Evolutionary conservation across 345 rosid species (phyloP), one percentile per base, ranked within the genome.

Genomic region (Carallia brachiata): DNA sequence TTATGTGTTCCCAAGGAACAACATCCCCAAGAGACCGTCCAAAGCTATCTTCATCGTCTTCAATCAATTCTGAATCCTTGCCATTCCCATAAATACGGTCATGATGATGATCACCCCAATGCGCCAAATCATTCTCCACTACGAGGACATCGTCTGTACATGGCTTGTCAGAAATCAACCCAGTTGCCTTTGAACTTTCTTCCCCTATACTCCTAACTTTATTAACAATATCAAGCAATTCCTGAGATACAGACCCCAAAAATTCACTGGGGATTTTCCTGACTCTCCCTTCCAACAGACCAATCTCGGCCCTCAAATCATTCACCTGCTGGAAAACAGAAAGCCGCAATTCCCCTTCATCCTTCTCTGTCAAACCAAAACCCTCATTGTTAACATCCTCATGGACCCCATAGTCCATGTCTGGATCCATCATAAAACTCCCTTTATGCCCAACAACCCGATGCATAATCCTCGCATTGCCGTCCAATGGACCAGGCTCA

Each of bases 381-480:
- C 85, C 93, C 6, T 95, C 98, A 53, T 52, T 78, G 36, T 92
- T 96, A 60, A 87, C 50, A 16, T 92, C 97, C 72, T 95, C 99
- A 56, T 79, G 88, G 59, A 90, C 97, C 32, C 99, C 99, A 77
- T 92, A 95, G 31, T 80, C 87, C 1, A 77, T 80, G 31, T 95
- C 99, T 65, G 88, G 96, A 63, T 95, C 98, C 87, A 84, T 76
- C 71, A 84, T 61, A 76, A 88, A 80, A 6, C 88, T 86, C 32
- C 89, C 96, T 70, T 89, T 92, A 64, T 87, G 92, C 81, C 98
- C 99, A 78, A 95, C 91, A 68, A 95, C 84, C 37, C 99, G 84
- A 82, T 95, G 99, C 89, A 95, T 92, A 73, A 95, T 95, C 79
- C 99, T 90, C 1, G 99, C 99, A 63, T 92, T 90, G 28, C 99